Percentiles rank a stretch among this genome's conserved stretches.
Evolutionary conservation across 257 asterid species (phyloP).

Genomic region (Capsicum baccatum): DNA sequence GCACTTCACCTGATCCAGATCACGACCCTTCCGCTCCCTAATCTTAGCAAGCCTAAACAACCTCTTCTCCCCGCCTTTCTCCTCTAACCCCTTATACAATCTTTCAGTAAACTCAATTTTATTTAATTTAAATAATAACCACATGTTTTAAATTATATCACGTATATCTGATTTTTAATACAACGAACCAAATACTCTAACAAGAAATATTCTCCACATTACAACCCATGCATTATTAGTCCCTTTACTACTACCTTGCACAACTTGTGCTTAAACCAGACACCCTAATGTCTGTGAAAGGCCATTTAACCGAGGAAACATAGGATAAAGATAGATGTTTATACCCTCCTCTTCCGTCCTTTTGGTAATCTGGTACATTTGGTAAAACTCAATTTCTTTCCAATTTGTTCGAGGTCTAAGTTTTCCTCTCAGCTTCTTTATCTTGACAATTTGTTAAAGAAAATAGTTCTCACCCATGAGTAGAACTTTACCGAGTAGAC

Average conservation of each 20-base stretch:
- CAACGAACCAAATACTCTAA: background rate
- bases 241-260: background rate
- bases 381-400: conserved; percentile 4
- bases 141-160: background rate
- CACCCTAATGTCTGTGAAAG: background rate
- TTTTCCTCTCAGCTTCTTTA: background rate
- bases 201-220: background rate
- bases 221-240: background rate
- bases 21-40: too few relatives aligned
- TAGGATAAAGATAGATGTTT: background rate
- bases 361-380: background rate
- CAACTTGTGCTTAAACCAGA: background rate
- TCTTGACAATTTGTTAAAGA: background rate
- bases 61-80: too few relatives aligned
- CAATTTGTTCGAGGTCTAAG: conserved; percentile 5
- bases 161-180: background rate
- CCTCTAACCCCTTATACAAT: too few relatives aligned
- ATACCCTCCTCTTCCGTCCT: background rate
- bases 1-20: too few relatives aligned
- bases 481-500: background rate
- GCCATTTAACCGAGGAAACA: background rate
- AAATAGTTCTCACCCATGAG: background rate
- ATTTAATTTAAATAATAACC: background rate
- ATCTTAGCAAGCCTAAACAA: too few relatives aligned
- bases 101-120: background rate